Evolutionary conservation across 2,329 filamentous ascomycete species (phyloP).

Genomic region (Corniculantispora saksenae): DNA sequence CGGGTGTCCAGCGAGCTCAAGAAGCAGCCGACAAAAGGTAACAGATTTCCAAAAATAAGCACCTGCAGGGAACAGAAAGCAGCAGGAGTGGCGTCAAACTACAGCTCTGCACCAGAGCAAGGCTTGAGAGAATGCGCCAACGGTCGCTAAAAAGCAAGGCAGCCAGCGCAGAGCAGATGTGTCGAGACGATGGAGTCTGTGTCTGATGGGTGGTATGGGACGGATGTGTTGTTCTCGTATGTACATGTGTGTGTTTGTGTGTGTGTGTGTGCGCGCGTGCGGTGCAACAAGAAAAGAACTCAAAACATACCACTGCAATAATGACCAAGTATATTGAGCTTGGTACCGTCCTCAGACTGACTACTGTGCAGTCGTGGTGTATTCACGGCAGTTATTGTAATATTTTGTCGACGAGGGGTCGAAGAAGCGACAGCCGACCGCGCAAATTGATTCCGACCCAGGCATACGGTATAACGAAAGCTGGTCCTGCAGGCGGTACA

Average conservation of each 20-base stretch:
- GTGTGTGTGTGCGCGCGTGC: background rate
- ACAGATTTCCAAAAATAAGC: background rate
- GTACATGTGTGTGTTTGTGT: background rate
- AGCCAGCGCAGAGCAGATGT: no score
- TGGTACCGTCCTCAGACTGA: background rate
- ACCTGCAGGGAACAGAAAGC: background rate
- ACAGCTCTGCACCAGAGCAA: background rate
- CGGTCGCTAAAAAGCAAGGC: background rate
- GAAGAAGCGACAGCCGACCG: background rate
- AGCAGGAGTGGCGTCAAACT: background rate
- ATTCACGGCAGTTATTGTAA: background rate
- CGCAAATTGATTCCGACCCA: background rate
- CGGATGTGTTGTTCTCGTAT: no score
- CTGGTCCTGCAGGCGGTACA: background rate
- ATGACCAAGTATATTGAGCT: background rate
- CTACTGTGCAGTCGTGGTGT: background rate
- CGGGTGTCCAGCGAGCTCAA: background rate
- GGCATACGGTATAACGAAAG: background rate
- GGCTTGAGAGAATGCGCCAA: background rate
- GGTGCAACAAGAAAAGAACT: background rate
- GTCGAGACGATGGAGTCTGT: background rate
- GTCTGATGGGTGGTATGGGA: no score
- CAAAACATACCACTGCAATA: background rate
- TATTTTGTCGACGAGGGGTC: background rate
- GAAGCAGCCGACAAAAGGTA: background rate